A percentile compares a stretch with the other conserved stretches of the same genome.
Conservation (phyloP, 257 asterid species). For the Parsonsia alboflavescens region DNA sequence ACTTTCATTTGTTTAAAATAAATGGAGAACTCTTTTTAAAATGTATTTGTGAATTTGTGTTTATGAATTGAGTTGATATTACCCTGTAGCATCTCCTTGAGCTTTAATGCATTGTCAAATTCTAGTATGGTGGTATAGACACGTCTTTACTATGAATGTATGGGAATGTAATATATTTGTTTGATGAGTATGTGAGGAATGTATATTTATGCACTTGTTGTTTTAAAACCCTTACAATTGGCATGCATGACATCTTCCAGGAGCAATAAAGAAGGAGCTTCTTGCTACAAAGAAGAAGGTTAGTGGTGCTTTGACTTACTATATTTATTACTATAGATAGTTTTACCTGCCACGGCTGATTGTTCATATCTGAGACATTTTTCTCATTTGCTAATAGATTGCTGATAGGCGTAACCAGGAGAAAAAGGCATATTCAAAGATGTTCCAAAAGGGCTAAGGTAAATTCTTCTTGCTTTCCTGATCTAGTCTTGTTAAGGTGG, state of each 20-base stretch:
- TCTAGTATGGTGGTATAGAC: not conserved
- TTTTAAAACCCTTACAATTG: not conserved
- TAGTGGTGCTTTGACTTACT: not conserved
- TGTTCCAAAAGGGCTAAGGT: constrained; percentile 52
- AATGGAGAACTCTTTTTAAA: not conserved
- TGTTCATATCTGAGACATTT: constrained; percentile 16
- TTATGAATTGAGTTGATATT: not conserved
- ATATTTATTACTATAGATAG: not conserved
- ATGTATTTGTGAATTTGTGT: not conserved
- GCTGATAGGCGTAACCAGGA: constrained; percentile 71
- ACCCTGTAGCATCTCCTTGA: not conserved
- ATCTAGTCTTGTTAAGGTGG: not conserved
- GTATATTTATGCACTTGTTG: not conserved
- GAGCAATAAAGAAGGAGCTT: constrained; percentile 72
- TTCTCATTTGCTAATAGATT: constrained; percentile 36
- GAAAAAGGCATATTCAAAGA: constrained; percentile 69
- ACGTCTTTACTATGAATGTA: no score
- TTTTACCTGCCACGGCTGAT: not conserved
- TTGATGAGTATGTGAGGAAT: no score
- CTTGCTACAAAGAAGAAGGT: constrained; percentile 87
- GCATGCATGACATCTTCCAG: constrained; percentile 26
- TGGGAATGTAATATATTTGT: not conserved
- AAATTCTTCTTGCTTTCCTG: not conserved
- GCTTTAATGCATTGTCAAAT: not conserved
- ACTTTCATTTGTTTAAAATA: not conserved